Evolutionary conservation across 2,329 filamentous ascomycete species (phyloP).

Genomic region (Aspergillus brunneoviolaceus): DNA sequence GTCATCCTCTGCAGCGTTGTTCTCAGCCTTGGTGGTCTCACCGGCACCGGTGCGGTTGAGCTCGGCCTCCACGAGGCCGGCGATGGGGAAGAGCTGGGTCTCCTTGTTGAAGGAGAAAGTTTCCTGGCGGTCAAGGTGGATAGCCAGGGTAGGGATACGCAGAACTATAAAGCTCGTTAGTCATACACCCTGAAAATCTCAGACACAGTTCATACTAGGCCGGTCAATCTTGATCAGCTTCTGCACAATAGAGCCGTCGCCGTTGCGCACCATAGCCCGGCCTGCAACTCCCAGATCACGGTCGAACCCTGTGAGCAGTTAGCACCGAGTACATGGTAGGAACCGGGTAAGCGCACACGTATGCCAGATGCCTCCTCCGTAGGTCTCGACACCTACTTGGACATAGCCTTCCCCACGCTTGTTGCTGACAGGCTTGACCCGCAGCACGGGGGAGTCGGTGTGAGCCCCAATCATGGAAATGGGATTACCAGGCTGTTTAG

Average conservation of each 20-base stretch:
- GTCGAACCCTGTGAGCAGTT: slow-evolving; percentile 68
- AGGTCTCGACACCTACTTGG: slow-evolving; percentile 94
- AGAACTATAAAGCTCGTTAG: slow-evolving; percentile 54
- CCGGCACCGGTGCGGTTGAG: slow-evolving; percentile 69
- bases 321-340: slow-evolving; percentile 8
- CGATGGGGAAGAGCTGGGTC: slow-evolving; percentile 90
- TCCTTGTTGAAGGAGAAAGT: slow-evolving; percentile 96
- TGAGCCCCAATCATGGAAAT: slow-evolving; percentile 93
- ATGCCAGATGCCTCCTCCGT: slow-evolving; percentile 96
- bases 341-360: slow-evolving; percentile 56
- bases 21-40: slow-evolving; percentile 30
- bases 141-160: slow-evolving; percentile 87
- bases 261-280: slow-evolving; percentile 75
- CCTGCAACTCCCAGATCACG: slow-evolving; percentile 89
- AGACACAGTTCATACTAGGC: slow-evolving; percentile 54
- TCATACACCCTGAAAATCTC: neutral
- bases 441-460: slow-evolving; percentile 89
- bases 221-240: slow-evolving; percentile 87
- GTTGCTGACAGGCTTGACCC: slow-evolving; percentile 92
- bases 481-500: slow-evolving; percentile 69
- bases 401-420: slow-evolving; percentile 82
- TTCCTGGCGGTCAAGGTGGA: slow-evolving; percentile 84
- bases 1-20: slow-evolving; percentile 37
- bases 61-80: slow-evolving; percentile 81
- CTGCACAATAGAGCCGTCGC: slow-evolving; percentile 72